phyloP scores from a whole-genome alignment of 352 stramenopile genomes.

The Pythium biforme region DNA sequence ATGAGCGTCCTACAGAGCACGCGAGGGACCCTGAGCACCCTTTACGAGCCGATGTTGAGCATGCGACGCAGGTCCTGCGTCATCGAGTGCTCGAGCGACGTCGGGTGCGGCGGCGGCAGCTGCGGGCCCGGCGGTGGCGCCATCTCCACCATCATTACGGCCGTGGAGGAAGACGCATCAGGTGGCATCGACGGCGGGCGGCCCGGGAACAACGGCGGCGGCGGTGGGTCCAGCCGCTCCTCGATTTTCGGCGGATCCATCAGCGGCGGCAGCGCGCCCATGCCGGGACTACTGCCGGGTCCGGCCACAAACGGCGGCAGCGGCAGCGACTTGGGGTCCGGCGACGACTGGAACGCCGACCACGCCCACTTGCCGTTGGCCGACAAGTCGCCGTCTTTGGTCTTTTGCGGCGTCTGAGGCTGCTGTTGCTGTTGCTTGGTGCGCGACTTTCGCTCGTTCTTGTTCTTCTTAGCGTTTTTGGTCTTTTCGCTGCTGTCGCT shows the following conservation, averaged over 20 bases:
- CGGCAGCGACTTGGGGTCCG: constrained; percentile 66
- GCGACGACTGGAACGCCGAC: constrained; percentile 82
- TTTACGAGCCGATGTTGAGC: constrained; percentile 66
- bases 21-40: neutral
- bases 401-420: constrained; percentile 31
- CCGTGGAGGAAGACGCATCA: constrained; percentile 10
- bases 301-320: constrained; percentile 68
- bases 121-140: neutral
- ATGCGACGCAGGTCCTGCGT: constrained; percentile 75
- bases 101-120: constrained; percentile 12
- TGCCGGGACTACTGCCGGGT: constrained; percentile 11
- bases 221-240: constrained; percentile 17
- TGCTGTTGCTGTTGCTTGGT: constrained; percentile 29
- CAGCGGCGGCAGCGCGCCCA: constrained; percentile 26
- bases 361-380: constrained; percentile 74
- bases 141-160: neutral
- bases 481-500: constrained; percentile 5
- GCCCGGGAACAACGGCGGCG: constrained; percentile 16
- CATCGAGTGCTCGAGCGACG: constrained; percentile 71
- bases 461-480: constrained; percentile 46
- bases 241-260: constrained; percentile 29
- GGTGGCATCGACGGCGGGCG: constrained; percentile 39
- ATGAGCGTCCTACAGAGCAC: too few relatives aligned
- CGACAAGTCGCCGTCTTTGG: constrained; percentile 50
- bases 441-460: constrained; percentile 17